phyloP scores from a whole-genome alignment of 1,139 yeast genomes.

The Candida neerlandica region DNA sequence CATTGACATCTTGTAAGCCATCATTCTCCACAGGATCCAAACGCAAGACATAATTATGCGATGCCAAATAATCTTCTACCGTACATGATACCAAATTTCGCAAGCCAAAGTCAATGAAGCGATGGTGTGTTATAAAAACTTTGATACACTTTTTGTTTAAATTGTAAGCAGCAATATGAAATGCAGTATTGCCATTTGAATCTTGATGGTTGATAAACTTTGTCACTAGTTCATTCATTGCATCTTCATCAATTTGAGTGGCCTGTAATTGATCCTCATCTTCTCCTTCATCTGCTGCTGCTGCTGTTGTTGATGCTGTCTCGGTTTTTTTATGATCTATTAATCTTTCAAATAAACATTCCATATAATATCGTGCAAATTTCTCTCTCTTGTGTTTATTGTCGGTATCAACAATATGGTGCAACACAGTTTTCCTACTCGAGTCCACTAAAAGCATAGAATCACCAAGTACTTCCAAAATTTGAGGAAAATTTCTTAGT shows the following conservation, averaged over 20 bases:
- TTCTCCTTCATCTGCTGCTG: conserved; percentile 17
- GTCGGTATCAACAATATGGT: conserved; percentile 55
- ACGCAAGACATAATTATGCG: conserved; percentile 34
- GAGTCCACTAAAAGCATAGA: conserved; percentile 73
- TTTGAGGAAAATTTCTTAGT: conserved; percentile 67
- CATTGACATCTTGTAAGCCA: conserved; percentile 10
- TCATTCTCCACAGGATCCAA: conserved; percentile 23
- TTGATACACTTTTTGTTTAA: conserved; percentile 76
- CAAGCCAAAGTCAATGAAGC: conserved; percentile 60
- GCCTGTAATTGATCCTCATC: conserved; percentile 16
- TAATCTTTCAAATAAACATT: conserved; percentile 66
- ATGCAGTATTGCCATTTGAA: conserved; percentile 81
- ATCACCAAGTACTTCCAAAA: conserved; percentile 75
- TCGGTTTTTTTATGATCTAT: conserved; percentile 18
- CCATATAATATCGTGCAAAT: conserved; percentile 81
- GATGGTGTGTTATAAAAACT: conserved; percentile 71
- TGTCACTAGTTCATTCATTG: conserved; percentile 41
- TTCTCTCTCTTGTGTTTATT: conserved; percentile 58
- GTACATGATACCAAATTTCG: conserved; percentile 72
- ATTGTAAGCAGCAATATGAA: conserved; percentile 78
- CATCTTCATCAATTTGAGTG: conserved; percentile 12
- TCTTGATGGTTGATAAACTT: conserved; percentile 83
- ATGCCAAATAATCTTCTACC: conserved; percentile 68
- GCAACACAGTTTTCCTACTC: conserved; percentile 73
- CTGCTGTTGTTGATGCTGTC: background rate